These are phyloP conservation scores for Salix caprea DNA, from an alignment of 345 rosid species.

Conservation along the genomic window DNA sequence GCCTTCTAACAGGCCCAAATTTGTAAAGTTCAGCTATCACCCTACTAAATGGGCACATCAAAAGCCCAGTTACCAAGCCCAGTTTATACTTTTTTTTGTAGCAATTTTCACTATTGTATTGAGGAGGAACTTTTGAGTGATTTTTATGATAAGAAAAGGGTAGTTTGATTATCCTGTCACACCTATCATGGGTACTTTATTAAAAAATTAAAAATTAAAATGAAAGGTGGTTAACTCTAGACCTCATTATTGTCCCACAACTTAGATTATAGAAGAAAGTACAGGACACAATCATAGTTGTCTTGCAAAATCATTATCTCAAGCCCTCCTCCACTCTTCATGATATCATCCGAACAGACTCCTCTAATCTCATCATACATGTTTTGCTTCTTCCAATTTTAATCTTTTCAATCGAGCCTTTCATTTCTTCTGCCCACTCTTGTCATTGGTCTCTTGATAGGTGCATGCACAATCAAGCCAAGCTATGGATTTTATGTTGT, in stretches of 20 bases:
- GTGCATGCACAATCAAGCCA: slow-evolving; percentile 10
- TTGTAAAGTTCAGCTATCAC: background rate
- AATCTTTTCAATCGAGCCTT: background rate
- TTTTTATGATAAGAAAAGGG: too few relatives aligned
- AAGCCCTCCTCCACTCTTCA: slow-evolving; percentile 26
- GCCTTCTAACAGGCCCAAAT: background rate
- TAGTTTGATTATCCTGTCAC: background rate
- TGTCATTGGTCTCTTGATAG: background rate
- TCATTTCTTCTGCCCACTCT: background rate
- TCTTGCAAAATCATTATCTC: slow-evolving; percentile 39
- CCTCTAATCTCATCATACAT: slow-evolving; percentile 20
- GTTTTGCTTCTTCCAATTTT: slow-evolving; percentile 4
- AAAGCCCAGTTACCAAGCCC: background rate
- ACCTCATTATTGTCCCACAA: slow-evolving; percentile 22
- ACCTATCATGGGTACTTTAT: background rate
- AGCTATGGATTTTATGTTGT: background rate
- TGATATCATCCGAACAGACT: slow-evolving; percentile 15
- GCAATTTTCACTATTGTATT: background rate
- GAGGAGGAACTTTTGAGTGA: background rate
- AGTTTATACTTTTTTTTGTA: background rate
- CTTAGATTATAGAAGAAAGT: slow-evolving; percentile 29
- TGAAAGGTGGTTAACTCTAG: background rate
- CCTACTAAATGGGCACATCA: background rate
- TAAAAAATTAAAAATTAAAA: background rate
- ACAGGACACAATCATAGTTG: slow-evolving; percentile 51